phyloP scores from a whole-genome alignment of 306 rosid species.

The Fragaria vesca region DNA sequence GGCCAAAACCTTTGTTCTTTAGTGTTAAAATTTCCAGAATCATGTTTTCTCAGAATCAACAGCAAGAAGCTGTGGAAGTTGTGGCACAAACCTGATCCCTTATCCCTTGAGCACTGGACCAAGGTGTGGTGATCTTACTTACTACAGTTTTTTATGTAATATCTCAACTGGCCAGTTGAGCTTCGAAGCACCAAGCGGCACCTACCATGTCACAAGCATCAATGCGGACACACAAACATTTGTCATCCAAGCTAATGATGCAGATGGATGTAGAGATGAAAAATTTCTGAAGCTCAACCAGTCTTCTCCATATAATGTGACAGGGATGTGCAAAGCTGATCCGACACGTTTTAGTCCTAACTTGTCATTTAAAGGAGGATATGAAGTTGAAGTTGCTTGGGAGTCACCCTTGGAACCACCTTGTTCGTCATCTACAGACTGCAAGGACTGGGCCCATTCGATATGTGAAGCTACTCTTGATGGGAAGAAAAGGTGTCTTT shows the following conservation, averaged over 20 bases:
- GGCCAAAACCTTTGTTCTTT: neutral
- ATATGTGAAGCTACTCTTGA: conserved; percentile 48
- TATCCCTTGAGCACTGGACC: conserved; percentile 74
- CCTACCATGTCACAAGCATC: conserved; percentile 52
- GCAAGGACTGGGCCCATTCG: conserved; percentile 70
- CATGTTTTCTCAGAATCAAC: conserved; percentile 50
- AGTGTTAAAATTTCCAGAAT: conserved; percentile 10
- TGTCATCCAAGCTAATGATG: conserved; percentile 40
- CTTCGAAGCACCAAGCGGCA: conserved; percentile 45
- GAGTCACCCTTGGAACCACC: conserved; percentile 46
- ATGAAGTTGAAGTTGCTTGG: conserved; percentile 60
- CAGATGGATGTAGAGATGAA: conserved; percentile 36
- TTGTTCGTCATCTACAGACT: conserved; percentile 54
- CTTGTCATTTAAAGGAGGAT: conserved; percentile 38
- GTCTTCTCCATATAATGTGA: conserved; percentile 58
- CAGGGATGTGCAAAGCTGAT: conserved; percentile 43
- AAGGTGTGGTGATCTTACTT: conserved; percentile 58
- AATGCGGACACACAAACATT: conserved; percentile 41
- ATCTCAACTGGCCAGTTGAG: conserved; percentile 48
- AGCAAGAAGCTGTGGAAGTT: conserved; percentile 50
- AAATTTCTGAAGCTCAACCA: conserved; percentile 43
- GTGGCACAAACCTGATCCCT: conserved; percentile 75
- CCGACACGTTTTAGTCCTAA: conserved; percentile 36
- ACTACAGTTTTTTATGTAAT: conserved; percentile 56
- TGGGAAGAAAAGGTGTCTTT: conserved; percentile 57